Base-by-base conservation (phyloP, 768 basidiomycete species). In the Termitomyces sp. region DNA sequence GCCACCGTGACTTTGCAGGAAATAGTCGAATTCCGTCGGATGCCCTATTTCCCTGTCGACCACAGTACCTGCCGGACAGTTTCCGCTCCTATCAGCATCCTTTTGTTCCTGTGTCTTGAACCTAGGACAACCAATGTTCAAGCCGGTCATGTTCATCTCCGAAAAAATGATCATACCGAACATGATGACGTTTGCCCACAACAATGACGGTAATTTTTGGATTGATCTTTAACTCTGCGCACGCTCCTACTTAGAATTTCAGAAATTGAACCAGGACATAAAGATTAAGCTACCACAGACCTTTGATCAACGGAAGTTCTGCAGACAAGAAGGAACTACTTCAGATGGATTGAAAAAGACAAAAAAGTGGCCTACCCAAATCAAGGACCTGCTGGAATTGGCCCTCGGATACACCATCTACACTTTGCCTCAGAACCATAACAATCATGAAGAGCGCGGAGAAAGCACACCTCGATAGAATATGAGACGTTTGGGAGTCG, bases 161-260 rank as follows among this genome's bases (percentile, higher is more conserved):
- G 27, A 22, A 12, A 16, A 9, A 50, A 15, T 20, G 2, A 55
- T 53, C 56, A 11, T 41, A 57, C 56, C 56, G 56, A 20, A 50
- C 78, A 55, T 87, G 87, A 67, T 89, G 87, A 3, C 87, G 79
- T 67, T 93, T 94, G 16, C 89, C 91, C 7, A 93, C 91, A 27
- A 93, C 77, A 53, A 93, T 81, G 24, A 93, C 73, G 0, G 92
- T 93, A 33, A 93, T 88, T 54, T 81, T 84, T 0, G 84, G 83
- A 1, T 76, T 75, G 31, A 91, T 86, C 7, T 75, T 75, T 1
- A 88, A 64, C 5, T 83, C 79, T 0, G 55, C 59, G 61, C 89
- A 93, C 4, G 91, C 91, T 55, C 63, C 91, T 92, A 60, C 27
- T 5, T 33, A 22, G 24, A 27, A 22, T 6, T 46, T 22, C 24